phyloP scores from a whole-genome alignment of 257 asterid species.

The Penstemon newberryi region DNA sequence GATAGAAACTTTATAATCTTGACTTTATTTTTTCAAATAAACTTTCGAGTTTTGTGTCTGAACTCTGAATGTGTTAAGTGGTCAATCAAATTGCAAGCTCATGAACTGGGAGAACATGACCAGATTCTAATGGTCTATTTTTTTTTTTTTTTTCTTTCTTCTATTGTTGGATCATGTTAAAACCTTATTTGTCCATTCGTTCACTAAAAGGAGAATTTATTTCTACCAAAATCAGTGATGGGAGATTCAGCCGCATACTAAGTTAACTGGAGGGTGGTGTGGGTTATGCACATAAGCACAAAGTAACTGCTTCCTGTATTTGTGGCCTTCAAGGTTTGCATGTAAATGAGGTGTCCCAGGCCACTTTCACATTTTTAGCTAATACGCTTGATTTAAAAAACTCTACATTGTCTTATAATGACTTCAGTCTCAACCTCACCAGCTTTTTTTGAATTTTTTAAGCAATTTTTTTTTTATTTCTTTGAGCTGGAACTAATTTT shows the following conservation, averaged over 20 bases:
- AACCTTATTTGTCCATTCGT: background rate
- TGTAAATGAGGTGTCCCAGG: background rate
- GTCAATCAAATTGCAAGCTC: background rate
- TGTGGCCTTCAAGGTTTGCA: background rate
- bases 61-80: no score
- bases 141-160: background rate
- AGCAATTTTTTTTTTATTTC: background rate
- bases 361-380: slow-evolving; percentile 18
- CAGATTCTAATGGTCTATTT: background rate
- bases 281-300: no score
- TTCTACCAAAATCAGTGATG: background rate
- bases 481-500: slow-evolving; percentile 35
- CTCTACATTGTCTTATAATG: background rate
- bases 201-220: background rate
- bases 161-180: background rate
- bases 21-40: slow-evolving; percentile 4
- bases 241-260: background rate
- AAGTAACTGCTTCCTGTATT: background rate
- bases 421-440: background rate
- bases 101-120: background rate
- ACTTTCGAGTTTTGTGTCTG: background rate
- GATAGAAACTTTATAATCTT: slow-evolving; percentile 9
- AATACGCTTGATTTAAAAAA: background rate
- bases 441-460: background rate
- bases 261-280: background rate